Conservation (phyloP, 1,139 yeast genomes). For the Geotrichum citri-aurantii region DNA sequence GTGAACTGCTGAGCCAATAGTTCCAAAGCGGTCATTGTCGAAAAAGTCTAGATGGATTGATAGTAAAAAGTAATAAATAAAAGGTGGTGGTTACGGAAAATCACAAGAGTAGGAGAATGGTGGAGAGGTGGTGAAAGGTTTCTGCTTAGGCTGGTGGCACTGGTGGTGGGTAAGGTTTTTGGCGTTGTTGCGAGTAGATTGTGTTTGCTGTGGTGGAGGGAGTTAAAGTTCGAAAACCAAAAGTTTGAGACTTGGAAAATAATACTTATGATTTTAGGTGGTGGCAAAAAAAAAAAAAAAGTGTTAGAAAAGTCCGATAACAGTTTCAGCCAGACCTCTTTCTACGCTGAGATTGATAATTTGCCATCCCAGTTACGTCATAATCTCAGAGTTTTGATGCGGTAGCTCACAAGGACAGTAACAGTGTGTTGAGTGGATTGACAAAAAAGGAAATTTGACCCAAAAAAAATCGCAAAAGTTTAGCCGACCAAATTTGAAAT, state of each 20-base stretch:
- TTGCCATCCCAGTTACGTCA: background rate
- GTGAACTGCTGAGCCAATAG: conserved; percentile 57
- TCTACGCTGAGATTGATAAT: background rate
- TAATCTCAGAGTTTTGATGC: background rate
- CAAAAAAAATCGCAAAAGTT: background rate
- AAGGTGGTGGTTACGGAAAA: background rate
- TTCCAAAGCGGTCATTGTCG: conserved; percentile 27
- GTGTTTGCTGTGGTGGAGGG: background rate
- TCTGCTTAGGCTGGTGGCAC: background rate
- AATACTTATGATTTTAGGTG: background rate
- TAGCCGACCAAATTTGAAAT: background rate
- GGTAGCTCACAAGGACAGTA: background rate
- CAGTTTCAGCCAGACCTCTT: background rate
- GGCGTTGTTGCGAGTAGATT: background rate
- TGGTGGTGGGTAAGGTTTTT: background rate
- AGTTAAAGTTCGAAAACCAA: background rate
- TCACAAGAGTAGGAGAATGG: background rate
- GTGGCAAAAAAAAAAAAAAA: background rate
- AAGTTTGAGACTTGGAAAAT: background rate
- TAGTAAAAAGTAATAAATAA: background rate
- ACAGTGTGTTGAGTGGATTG: background rate
- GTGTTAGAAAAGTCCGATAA: background rate
- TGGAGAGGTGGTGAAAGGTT: background rate
- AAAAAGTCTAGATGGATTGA: background rate
- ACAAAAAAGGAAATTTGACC: background rate